phyloP scores from a whole-genome alignment of 2,329 filamentous ascomycete genomes.

The Paecilomyces sp. region DNA sequence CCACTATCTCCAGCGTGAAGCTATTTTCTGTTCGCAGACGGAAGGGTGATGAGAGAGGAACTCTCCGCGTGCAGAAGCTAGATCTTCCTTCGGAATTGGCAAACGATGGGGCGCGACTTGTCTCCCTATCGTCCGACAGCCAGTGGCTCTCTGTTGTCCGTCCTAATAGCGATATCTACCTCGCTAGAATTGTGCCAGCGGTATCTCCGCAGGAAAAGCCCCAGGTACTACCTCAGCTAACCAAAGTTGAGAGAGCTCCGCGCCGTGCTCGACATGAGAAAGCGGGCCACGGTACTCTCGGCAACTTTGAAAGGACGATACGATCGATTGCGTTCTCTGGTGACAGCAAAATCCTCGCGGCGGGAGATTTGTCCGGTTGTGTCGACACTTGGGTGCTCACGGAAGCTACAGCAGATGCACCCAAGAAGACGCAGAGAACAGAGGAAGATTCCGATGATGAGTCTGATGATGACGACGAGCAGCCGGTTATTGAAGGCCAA shows the following conservation, averaged over 20 bases:
- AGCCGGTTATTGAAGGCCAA: constrained; percentile 49
- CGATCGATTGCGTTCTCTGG: constrained; percentile 69
- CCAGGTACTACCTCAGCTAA: constrained; percentile 37
- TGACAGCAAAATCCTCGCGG: constrained; percentile 71
- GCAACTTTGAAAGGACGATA: constrained; percentile 70
- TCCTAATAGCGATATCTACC: constrained; percentile 51
- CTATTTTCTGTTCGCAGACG: constrained; percentile 61
- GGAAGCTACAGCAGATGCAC: constrained; percentile 39
- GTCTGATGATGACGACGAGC: constrained; percentile 44
- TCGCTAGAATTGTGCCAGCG: constrained; percentile 42
- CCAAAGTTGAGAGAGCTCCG: constrained; percentile 31
- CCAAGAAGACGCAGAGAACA: constrained; percentile 23
- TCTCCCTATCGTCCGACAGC: constrained; percentile 46
- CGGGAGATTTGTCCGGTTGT: constrained; percentile 74
- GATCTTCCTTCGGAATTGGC: constrained; percentile 53
- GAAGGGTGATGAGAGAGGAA: constrained; percentile 47
- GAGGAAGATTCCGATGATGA: constrained; percentile 40
- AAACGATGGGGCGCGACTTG: constrained; percentile 57
- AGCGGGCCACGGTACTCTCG: constrained; percentile 59
- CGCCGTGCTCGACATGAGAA: constrained; percentile 31
- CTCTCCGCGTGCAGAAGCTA: constrained; percentile 64
- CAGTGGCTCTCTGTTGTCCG: constrained; percentile 47
- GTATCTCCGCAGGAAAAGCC: constrained; percentile 36
- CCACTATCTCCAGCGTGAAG: constrained; percentile 68
- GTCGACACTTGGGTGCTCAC: constrained; percentile 79